phyloP scores from a whole-genome alignment of 192 early-diverging fungal species.

The Diversispora eburnea region DNA sequence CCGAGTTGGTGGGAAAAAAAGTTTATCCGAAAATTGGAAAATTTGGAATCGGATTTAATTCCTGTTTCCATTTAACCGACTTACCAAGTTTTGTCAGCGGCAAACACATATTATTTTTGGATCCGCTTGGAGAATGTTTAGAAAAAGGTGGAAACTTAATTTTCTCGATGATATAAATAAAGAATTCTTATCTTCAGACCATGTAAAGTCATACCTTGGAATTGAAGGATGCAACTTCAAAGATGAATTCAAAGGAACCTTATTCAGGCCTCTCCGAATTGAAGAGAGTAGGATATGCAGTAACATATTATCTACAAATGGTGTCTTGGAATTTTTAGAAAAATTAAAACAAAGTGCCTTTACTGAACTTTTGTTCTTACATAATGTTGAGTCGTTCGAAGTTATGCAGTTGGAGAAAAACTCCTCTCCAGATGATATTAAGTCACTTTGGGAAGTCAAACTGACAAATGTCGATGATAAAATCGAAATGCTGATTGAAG shows the following conservation, averaged over 20 bases:
- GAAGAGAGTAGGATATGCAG: not conserved
- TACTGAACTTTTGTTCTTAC: not conserved
- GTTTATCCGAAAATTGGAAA: not conserved
- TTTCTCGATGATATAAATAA: not conserved
- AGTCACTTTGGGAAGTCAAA: not conserved
- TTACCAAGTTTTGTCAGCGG: constrained; percentile 32
- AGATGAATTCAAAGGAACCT: constrained; percentile 23
- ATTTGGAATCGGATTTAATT: constrained; percentile 27
- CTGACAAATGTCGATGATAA: not conserved
- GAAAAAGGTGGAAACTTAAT: not conserved
- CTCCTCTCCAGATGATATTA: not conserved
- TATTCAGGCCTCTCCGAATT: constrained; percentile 29
- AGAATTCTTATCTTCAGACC: not conserved
- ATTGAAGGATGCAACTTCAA: constrained; percentile 23
- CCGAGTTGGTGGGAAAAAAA: constrained; percentile 22
- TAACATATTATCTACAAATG: not conserved
- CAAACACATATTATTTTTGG: constrained; percentile 19
- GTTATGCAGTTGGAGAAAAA: not conserved
- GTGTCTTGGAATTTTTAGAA: not conserved
- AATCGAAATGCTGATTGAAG: not conserved
- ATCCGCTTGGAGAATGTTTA: constrained; percentile 24
- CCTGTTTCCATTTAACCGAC: constrained; percentile 27
- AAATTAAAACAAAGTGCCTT: not conserved
- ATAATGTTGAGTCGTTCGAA: not conserved
- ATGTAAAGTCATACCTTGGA: constrained; percentile 14